These are phyloP conservation scores for Cercophora scortea DNA, from an alignment of 495 filamentous ascomycete genomes.

Conservation along the genomic window DNA sequence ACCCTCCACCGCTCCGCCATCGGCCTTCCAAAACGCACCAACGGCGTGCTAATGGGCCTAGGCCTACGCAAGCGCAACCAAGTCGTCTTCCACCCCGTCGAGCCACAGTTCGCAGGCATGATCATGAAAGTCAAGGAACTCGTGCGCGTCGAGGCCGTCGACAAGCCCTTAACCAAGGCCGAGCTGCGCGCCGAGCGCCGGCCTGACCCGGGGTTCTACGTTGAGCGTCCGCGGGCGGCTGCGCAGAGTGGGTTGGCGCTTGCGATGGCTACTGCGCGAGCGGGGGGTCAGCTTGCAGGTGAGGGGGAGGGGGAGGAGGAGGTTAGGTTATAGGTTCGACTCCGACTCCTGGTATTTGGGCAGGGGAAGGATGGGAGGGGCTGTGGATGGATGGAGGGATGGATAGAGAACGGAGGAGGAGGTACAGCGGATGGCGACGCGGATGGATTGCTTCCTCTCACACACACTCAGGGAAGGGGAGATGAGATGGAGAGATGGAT, in stretches of 20 bases:
- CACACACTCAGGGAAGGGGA: too few relatives aligned
- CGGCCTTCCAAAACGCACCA: slow-evolving; percentile 75
- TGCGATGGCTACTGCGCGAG: too few relatives aligned
- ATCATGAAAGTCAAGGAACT: slow-evolving; percentile 98
- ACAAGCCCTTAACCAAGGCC: slow-evolving; percentile 54
- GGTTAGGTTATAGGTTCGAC: not conserved
- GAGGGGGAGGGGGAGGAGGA: not conserved
- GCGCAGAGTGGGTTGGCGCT: too few relatives aligned
- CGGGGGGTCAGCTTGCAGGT: too few relatives aligned
- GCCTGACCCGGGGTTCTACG: slow-evolving; percentile 77
- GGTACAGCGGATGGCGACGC: not conserved
- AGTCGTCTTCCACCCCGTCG: slow-evolving; percentile 88
- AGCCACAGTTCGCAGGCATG: slow-evolving; percentile 77
- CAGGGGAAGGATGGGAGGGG: not conserved
- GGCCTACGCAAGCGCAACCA: slow-evolving; percentile 81
- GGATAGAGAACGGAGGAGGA: not conserved
- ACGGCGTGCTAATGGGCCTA: slow-evolving; percentile 79
- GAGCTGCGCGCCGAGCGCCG: slow-evolving; percentile 67
- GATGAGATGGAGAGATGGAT: too few relatives aligned
- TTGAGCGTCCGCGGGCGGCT: slow-evolving; percentile 43
- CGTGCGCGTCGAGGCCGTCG: slow-evolving; percentile 79
- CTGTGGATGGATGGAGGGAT: not conserved
- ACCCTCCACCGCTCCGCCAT: slow-evolving; percentile 90
- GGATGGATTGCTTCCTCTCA: too few relatives aligned
- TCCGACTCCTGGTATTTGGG: too few relatives aligned